phyloP scores from a whole-genome alignment of 1,284 basidiomycete genomes.

The Athelia sp. region DNA sequence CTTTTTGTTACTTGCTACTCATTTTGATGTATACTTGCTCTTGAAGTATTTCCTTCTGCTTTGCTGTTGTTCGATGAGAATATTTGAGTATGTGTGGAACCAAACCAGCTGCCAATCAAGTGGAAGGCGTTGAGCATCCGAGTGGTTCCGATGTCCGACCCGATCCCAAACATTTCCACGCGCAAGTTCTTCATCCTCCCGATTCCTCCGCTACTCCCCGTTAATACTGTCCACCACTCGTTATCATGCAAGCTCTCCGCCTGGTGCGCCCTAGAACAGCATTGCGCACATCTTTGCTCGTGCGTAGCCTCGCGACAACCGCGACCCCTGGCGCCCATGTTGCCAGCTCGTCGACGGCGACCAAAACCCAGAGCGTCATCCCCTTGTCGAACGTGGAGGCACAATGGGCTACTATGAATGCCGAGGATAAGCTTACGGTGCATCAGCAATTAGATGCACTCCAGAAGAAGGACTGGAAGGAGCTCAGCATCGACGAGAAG shows the following conservation, averaged over 20 bases:
- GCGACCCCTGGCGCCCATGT: slow-evolving; percentile 33
- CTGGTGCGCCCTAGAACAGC: slow-evolving; percentile 46
- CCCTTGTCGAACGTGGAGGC: slow-evolving; percentile 91
- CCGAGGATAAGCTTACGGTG: slow-evolving; percentile 80
- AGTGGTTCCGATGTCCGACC: slow-evolving; percentile 4
- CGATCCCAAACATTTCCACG: slow-evolving; percentile 2
- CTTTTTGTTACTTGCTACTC: too few relatives aligned
- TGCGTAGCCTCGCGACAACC: slow-evolving; percentile 48
- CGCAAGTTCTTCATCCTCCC: slow-evolving; percentile 10
- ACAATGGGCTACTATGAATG: slow-evolving; percentile 78
- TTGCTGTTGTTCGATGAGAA: background rate
- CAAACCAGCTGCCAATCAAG: background rate
- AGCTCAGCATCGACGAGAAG: slow-evolving; percentile 90
- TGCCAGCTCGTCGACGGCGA: slow-evolving; percentile 24
- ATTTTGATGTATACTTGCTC: too few relatives aligned
- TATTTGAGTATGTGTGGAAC: background rate
- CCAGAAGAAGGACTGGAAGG: slow-evolving; percentile 97
- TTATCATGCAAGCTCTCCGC: slow-evolving; percentile 50
- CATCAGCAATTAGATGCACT: slow-evolving; percentile 88
- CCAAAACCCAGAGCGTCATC: slow-evolving; percentile 42
- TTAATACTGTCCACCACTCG: slow-evolving; percentile 5
- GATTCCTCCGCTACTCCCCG: background rate
- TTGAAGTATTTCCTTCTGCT: too few relatives aligned
- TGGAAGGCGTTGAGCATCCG: background rate
- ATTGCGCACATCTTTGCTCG: slow-evolving; percentile 25